Evolutionary conservation across 352 stramenopile genomes (phyloP), one percentile per base, ranked within the genome.

Genomic region (Globisporangium sylvaticum): DNA sequence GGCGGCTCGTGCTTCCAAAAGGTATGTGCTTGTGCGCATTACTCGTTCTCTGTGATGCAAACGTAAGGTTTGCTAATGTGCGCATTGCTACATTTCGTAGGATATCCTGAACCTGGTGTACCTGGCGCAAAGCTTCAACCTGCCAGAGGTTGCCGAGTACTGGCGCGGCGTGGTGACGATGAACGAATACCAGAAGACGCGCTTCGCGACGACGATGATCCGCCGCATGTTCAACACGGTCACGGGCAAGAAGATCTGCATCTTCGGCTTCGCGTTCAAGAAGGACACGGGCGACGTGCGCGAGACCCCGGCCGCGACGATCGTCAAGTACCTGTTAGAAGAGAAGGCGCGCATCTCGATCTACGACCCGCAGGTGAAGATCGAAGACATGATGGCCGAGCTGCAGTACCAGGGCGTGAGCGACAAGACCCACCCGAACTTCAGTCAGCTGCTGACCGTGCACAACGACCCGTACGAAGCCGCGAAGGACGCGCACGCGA

Each of bases 91-190:
- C 14, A 12, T 44, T 44, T 44, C 7, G 34, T 78, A 88, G 81
- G 98, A 99, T 75, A 99, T 99, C 64, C 80, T 99, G 8, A 99
- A 99, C 83, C 78, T 99, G n/a, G 98, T 99, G 39, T 99, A 99
- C 79, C 82, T 99, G 55, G 98, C 97, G 59, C 88, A 99, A 80
- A 98, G 83, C 46, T 99, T 99, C 75, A 97, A 98, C 56, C 76
- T 99, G 55, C 83, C 96, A 5, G 97, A 99, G 74, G 98, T 99
- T 58, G 97, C 97, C 29, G 95, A 98, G 37, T 99, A 99, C 84
- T 99, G 97, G 98, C 90, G 98, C 64, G 89, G 98, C 69, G 98
- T 99, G 12, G 97, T 99, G 65, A 84, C 88, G 15, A 99, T 99
- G 96, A 99, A 99, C 87, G 97, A 99, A 68, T 99, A 98, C 83